phyloP scores from a whole-genome alignment of 2,329 filamentous ascomycete species.

The Curvularia hawaiiensis region DNA sequence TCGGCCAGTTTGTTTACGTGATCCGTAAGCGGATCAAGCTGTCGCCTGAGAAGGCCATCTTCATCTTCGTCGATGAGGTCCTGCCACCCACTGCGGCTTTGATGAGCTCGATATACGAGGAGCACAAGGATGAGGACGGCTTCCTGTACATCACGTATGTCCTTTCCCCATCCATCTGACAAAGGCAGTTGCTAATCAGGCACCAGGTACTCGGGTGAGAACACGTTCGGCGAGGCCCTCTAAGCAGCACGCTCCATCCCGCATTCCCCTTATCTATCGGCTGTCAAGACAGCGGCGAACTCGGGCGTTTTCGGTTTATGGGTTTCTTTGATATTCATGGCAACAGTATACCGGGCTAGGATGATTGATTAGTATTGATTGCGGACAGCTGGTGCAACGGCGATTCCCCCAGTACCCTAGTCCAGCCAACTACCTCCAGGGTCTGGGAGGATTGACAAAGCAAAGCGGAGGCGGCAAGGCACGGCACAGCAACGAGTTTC shows the following conservation, averaged over 20 bases:
- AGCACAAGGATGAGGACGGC: slow-evolving; percentile 89
- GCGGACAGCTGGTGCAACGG: slow-evolving; percentile 13
- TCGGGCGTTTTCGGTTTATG: slow-evolving; percentile 39
- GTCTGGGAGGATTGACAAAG: slow-evolving; percentile 7
- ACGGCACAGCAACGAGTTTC: neutral
- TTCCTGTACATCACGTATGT: slow-evolving; percentile 97
- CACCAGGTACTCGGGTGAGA: slow-evolving; percentile 89
- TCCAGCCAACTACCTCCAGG: slow-evolving; percentile 14
- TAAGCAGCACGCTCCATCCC: slow-evolving; percentile 31
- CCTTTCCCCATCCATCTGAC: neutral
- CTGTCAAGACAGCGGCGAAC: slow-evolving; percentile 32
- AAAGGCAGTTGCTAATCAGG: slow-evolving; percentile 28
- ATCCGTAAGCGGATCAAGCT: slow-evolving; percentile 99
- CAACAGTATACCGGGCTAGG: slow-evolving; percentile 27
- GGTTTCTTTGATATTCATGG: slow-evolving; percentile 29
- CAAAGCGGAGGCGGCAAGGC: neutral
- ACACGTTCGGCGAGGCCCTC: slow-evolving; percentile 79
- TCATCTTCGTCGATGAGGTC: slow-evolving; percentile 99
- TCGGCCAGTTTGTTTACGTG: slow-evolving; percentile 99
- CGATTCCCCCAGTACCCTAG: slow-evolving; percentile 11
- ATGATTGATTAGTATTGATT: slow-evolving; percentile 22
- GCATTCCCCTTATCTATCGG: slow-evolving; percentile 23
- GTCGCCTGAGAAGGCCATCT: slow-evolving; percentile 99
- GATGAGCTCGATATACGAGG: slow-evolving; percentile 99
- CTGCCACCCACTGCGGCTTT: slow-evolving; percentile 94